Base-by-base conservation (phyloP, 2,329 filamentous ascomycete genomes). In the Dothistroma septosporum region DNA sequence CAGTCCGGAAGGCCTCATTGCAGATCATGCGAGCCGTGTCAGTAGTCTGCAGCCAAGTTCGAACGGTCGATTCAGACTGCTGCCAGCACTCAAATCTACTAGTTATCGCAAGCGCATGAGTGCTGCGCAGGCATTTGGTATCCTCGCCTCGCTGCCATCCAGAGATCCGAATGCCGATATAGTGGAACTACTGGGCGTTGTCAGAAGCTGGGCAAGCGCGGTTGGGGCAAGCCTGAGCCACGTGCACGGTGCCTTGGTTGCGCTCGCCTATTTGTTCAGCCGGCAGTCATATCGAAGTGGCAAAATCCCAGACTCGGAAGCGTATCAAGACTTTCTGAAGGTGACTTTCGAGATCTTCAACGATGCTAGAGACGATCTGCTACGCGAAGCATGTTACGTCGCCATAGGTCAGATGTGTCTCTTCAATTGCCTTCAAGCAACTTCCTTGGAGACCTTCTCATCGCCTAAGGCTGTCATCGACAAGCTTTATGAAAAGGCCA, bases 81-180 rank as follows among this genome's bases (percentile, higher is more conserved):
- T 87, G 28, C 77, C 80, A 9, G 78, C 87, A 10, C 78, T 92
- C 57, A 82, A 81, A 63, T 91, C 89, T 6, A 94, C 92, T 71
- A 88, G 89, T 65, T 82, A 85, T 62, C 82, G 85, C 58, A 81
- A 88, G 6, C 83, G 92, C 37, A 78, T 80, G 41, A 78, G 87
- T 31, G 87, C 87, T 1, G 87, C 91, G 16, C 86, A 86, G 61
- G 83, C 86, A 0, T 85, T 92, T 67, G 92, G 92, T 0, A 88
- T 96, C 12, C 76, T 97, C 5, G 86, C 84, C 0, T 88, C 91
- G 0, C 89, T 93, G 58, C 62, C 68, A 16, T 70, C 74, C 33
- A 72, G 75, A 5, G 70, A 75, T 32, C 69, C 74, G 4, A 75
- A 76, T 59, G 68, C 79, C 1, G 66, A 76, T 0, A 75, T 84